phyloP scores from a whole-genome alignment of 148 eudicot genomes.

The Bassia scoparia region DNA sequence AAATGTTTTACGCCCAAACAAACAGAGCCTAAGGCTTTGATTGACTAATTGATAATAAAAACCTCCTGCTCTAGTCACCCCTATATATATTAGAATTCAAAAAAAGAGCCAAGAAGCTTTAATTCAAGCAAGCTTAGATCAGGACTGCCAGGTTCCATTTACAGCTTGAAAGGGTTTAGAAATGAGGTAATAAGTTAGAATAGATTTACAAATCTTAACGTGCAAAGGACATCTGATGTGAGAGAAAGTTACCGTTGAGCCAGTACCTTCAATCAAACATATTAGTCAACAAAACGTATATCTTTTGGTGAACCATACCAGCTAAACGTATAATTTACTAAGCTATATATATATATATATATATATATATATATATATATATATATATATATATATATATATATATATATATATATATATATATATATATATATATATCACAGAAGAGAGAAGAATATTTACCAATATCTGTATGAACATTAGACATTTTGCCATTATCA shows the following conservation, averaged over 20 bases:
- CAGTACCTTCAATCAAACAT: neutral
- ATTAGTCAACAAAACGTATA: neutral
- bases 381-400: neutral
- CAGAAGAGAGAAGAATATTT: neutral
- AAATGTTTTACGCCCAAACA: too few relatives aligned
- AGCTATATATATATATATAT: neutral
- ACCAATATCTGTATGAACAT: slow-evolving; percentile 85
- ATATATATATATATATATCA: neutral
- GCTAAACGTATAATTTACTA: neutral
- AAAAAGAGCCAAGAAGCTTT: neutral
- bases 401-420: neutral
- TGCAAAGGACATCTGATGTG: neutral
- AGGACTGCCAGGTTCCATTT: neutral
- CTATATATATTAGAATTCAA: neutral
- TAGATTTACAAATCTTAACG: neutral
- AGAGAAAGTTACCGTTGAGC: neutral
- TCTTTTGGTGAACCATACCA: neutral
- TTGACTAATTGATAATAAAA: too few relatives aligned
- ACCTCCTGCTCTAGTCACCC: neutral
- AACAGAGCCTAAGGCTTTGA: too few relatives aligned
- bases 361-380: neutral
- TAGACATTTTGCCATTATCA: slow-evolving; percentile 40
- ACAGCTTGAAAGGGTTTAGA: neutral
- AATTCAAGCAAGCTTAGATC: neutral
- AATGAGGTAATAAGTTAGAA: neutral